Percentiles rank a stretch among this genome's conserved stretches.
Conservation (phyloP, 2,329 filamentous ascomycete genomes). For the Apiospora rasikravindrae region DNA sequence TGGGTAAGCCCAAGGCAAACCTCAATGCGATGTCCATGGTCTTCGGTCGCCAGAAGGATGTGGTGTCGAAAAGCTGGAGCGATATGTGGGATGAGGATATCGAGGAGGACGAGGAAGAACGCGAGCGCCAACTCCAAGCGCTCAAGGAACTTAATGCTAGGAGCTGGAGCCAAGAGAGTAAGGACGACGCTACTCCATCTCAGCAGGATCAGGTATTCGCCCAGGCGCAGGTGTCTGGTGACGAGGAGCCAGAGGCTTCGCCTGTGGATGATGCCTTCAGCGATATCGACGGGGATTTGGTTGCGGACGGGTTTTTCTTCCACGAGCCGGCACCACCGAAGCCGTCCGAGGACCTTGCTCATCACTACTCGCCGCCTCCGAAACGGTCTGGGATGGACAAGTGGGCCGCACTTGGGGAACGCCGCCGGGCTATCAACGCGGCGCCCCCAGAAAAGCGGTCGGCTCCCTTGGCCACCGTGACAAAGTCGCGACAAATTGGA, state of each 20-base stretch:
- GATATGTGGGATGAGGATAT: conserved; percentile 95
- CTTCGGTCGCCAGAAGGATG: conserved; percentile 77
- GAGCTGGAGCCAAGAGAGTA: conserved; percentile 80
- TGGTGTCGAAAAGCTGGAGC: conserved; percentile 98
- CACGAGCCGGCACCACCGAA: conserved; percentile 60
- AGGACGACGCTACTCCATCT: conserved; percentile 44
- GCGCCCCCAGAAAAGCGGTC: conserved; percentile 53
- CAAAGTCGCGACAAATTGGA: conserved; percentile 50
- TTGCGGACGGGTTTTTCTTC: conserved; percentile 75
- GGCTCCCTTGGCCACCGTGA: conserved; percentile 43
- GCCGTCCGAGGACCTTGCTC: conserved; percentile 26
- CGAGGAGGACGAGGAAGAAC: conserved; percentile 75
- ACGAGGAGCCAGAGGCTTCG: conserved; percentile 46
- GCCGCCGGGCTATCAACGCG: conserved; percentile 70
- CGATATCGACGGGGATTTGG: conserved; percentile 67
- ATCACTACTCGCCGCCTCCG: conserved; percentile 68
- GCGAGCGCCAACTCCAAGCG: conserved; percentile 61
- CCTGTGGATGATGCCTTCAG: conserved; percentile 45
- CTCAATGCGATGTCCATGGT: conserved; percentile 76
- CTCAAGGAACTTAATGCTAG: conserved; percentile 73
- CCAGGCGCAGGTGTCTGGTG: conserved; percentile 47
- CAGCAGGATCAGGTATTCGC: conserved; percentile 51
- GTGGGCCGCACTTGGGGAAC: conserved; percentile 87
- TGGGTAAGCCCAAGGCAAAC: conserved; percentile 74
- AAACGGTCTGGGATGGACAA: conserved; percentile 75